Percentiles rank a stretch among this genome's conserved stretches.
These are phyloP conservation scores for Neocatenulostroma microsporum DNA, from an alignment of 2,329 filamentous ascomycete species.

Conservation along the genomic window DNA sequence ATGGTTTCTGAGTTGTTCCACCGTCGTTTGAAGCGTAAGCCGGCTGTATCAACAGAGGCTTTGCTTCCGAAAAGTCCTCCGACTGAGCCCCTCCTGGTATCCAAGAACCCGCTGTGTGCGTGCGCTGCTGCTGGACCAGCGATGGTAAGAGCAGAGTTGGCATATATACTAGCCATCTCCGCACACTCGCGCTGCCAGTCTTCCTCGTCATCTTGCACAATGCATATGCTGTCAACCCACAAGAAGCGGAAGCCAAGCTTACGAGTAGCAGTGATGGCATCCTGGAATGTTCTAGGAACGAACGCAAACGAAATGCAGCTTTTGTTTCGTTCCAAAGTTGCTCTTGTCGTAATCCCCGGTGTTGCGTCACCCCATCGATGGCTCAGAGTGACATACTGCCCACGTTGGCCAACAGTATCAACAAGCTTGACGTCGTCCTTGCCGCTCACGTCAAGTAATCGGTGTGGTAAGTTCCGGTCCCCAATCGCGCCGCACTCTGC, in stretches of 20 bases:
- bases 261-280: constrained; percentile 1
- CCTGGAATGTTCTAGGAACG: neutral
- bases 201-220: neutral
- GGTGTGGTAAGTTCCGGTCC: neutral
- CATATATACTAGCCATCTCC: neutral
- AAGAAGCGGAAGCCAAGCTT: neutral
- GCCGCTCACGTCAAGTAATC: neutral
- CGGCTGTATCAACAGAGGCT: too few species aligned
- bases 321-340: neutral
- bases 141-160: neutral
- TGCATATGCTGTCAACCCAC: neutral
- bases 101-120: neutral
- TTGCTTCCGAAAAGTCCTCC: too few species aligned
- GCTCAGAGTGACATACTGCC: neutral
- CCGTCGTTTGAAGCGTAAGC: too few species aligned
- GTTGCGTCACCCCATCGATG: neutral
- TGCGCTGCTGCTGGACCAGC: neutral
- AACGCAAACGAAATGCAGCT: neutral
- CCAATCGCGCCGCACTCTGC: neutral
- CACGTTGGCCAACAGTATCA: neutral
- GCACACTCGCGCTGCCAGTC: constrained; percentile 1
- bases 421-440: neutral
- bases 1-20: too few species aligned
- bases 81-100: too few species aligned
- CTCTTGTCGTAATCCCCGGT: neutral